Evolutionary conservation across 1,139 yeast genomes (phyloP).

Genomic region (Geotrichum phurueaensis): DNA sequence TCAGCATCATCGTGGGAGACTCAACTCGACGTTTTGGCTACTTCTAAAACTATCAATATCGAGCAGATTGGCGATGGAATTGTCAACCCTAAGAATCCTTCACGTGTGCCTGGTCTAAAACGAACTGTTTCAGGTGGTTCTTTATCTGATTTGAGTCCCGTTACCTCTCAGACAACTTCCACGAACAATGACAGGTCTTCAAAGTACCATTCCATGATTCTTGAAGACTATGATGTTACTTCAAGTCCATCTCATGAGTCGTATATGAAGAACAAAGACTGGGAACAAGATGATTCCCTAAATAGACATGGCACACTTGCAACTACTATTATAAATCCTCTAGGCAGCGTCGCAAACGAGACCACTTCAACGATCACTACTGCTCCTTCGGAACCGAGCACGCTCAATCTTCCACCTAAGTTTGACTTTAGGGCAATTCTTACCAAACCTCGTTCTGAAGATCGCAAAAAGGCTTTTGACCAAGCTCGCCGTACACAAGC

Average conservation of each 20-base stretch:
- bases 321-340: slow-evolving; percentile 1
- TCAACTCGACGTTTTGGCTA: background rate
- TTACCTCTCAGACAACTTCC: background rate
- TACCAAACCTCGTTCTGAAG: slow-evolving; percentile 27
- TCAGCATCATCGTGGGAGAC: slow-evolving; percentile 13
- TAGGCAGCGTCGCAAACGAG: background rate
- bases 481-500: slow-evolving; percentile 29
- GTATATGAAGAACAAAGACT: background rate
- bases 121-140: slow-evolving; percentile 4
- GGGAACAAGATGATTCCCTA: slow-evolving; percentile 1
- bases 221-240: background rate
- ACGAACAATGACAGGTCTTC: background rate
- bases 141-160: background rate
- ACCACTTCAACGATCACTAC: background rate
- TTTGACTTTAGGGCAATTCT: slow-evolving; percentile 34
- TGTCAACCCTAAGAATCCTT: slow-evolving; percentile 7
- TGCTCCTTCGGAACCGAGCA: background rate
- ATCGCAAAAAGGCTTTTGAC: slow-evolving; percentile 29
- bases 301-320: slow-evolving; percentile 13
- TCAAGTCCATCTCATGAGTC: background rate
- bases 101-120: background rate
- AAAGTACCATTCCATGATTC: background rate
- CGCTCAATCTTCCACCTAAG: slow-evolving; percentile 31
- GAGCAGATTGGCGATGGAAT: background rate
- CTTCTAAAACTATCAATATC: background rate